A percentile compares a stretch with the other conserved stretches of the same genome.
phyloP scores from a whole-genome alignment of 441 rosid species.

The Iberis amara region DNA sequence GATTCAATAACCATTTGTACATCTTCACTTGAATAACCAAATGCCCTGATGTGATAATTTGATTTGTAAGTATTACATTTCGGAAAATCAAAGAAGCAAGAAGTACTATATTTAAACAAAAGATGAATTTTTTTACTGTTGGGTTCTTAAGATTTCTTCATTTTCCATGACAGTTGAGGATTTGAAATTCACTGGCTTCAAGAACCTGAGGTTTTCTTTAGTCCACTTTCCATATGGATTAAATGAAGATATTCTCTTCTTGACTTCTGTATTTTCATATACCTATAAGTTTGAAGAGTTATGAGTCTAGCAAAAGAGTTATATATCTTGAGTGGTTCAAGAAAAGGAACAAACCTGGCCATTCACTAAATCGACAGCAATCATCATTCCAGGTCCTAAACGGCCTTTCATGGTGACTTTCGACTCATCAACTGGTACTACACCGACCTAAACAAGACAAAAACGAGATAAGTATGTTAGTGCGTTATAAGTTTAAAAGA shows the following conservation, averaged over 20 bases:
- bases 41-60: slow-evolving; percentile 50
- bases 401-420: slow-evolving; percentile 93
- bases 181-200: slow-evolving; percentile 66
- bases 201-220: slow-evolving; percentile 64
- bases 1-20: slow-evolving; percentile 98
- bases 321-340: neutral
- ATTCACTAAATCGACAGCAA: slow-evolving; percentile 70
- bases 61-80: slow-evolving; percentile 8
- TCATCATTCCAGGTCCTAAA: slow-evolving; percentile 99
- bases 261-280: slow-evolving; percentile 91
- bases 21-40: slow-evolving; percentile 98
- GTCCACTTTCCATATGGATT: slow-evolving; percentile 93
- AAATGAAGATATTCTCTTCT: slow-evolving; percentile 70
- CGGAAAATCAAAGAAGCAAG: neutral
- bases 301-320: no score
- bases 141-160: slow-evolving; percentile 75
- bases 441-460: slow-evolving; percentile 66
- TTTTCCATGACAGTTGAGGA: slow-evolving; percentile 70
- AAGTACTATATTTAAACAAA: neutral
- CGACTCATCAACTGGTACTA: slow-evolving; percentile 90
- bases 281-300: slow-evolving; percentile 46
- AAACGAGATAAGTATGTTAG: slow-evolving; percentile 5
- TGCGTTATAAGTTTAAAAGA: neutral
- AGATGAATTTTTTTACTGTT: slow-evolving; percentile 51
- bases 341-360: slow-evolving; percentile 69